Percentiles rank a stretch among this genome's conserved stretches.
Conservation (phyloP, 2,329 filamentous ascomycete genomes). For the Claviceps maximensis region DNA sequence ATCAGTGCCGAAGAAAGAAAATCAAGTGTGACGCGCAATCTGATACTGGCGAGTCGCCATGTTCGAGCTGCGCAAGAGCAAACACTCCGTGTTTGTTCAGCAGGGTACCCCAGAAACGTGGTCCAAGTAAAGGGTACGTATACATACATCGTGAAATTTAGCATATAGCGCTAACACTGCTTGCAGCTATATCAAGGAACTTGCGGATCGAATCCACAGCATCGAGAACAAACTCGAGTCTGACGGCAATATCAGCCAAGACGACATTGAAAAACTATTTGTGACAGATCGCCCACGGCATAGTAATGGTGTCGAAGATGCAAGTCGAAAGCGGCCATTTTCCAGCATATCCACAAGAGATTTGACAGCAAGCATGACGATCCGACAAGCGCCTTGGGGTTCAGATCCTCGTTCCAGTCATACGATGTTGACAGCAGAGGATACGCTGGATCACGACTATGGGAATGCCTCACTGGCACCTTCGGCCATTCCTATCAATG, state of each 20-base stretch:
- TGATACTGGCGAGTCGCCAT: slow-evolving; percentile 59
- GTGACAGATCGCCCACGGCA: slow-evolving; percentile 19
- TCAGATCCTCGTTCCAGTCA: slow-evolving; percentile 33
- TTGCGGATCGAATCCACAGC: slow-evolving; percentile 70
- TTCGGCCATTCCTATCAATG: slow-evolving; percentile 27
- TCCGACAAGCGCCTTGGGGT: slow-evolving; percentile 32
- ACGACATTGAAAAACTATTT: slow-evolving; percentile 32
- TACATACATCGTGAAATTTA: background rate
- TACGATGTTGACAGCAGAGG: slow-evolving; percentile 24
- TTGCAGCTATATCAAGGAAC: slow-evolving; percentile 72
- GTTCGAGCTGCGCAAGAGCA: slow-evolving; percentile 68
- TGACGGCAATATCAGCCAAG: slow-evolving; percentile 29
- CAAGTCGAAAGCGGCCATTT: slow-evolving; percentile 32
- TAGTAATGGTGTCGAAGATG: slow-evolving; percentile 17
- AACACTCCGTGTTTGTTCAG: slow-evolving; percentile 74
- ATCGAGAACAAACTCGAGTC: slow-evolving; percentile 65
- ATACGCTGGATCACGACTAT: slow-evolving; percentile 19
- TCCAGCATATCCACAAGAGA: slow-evolving; percentile 32
- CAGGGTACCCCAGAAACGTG: slow-evolving; percentile 74
- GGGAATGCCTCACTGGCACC: slow-evolving; percentile 32
- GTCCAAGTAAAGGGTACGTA: slow-evolving; percentile 71
- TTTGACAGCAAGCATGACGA: slow-evolving; percentile 25
- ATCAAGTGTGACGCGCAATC: slow-evolving; percentile 76
- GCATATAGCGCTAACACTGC: slow-evolving; percentile 4
- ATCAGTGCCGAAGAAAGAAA: slow-evolving; percentile 81